Evolutionary conservation across 441 rosid genomes (phyloP).

Genomic region (Biscutella laevigata): DNA sequence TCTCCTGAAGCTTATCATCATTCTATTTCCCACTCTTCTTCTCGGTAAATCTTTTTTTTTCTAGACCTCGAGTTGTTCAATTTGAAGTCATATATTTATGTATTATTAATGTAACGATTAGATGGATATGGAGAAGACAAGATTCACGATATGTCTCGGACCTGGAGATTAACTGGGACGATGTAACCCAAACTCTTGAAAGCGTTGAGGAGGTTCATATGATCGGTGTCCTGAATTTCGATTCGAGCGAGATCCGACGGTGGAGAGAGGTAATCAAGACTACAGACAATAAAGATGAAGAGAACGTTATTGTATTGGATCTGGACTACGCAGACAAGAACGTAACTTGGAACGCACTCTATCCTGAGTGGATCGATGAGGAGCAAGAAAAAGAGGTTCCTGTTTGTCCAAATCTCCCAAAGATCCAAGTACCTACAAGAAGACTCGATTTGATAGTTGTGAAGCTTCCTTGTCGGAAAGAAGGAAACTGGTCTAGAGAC

Average conservation of each 20-base stretch:
- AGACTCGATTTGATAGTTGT: conserved; percentile 59
- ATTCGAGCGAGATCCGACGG: conserved; percentile 35
- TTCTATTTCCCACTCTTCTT: conserved; percentile 29
- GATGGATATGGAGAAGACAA: conserved; percentile 82
- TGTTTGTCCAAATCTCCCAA: conserved; percentile 59
- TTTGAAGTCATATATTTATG: too few species aligned
- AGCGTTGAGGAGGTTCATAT: conserved; percentile 38
- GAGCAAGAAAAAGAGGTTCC: conserved; percentile 83
- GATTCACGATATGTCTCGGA: conserved; percentile 56
- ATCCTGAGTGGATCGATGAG: conserved; percentile 94
- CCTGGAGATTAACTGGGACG: conserved; percentile 50
- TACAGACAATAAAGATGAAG: conserved; percentile 24
- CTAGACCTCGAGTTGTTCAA: neutral
- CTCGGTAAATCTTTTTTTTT: conserved; percentile 29
- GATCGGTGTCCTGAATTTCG: conserved; percentile 68
- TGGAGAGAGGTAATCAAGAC: conserved; percentile 50
- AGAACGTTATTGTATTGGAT: conserved; percentile 29
- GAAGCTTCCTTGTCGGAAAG: conserved; percentile 77
- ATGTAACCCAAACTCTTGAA: conserved; percentile 38
- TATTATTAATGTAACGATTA: too few species aligned
- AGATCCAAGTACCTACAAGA: conserved; percentile 41
- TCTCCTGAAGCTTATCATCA: conserved; percentile 43
- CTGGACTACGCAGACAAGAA: conserved; percentile 45
- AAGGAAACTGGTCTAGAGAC: conserved; percentile 82
- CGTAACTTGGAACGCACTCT: conserved; percentile 73